Percentiles rank a stretch among this genome's conserved stretches.
Conservation (phyloP, 1,284 basidiomycete species). For the Peniophora sp. region DNA sequence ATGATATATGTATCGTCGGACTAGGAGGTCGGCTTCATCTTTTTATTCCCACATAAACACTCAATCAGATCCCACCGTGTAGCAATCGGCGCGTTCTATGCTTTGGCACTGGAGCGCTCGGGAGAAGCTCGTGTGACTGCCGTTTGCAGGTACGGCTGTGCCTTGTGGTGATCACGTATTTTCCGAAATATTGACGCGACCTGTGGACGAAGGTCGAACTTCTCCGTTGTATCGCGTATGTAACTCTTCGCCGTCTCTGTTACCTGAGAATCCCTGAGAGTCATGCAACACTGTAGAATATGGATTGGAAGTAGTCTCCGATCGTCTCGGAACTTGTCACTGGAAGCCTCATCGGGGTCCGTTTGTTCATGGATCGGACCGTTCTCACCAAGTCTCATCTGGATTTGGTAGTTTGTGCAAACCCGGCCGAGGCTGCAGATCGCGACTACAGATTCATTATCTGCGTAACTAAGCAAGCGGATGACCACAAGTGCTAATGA, state of each 20-base stretch:
- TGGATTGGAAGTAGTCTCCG: constrained; percentile 24
- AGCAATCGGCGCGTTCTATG: constrained; percentile 16
- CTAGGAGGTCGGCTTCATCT: constrained; percentile 12
- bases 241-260: background rate
- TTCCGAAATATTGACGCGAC: background rate
- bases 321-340: constrained; percentile 17
- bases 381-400: background rate
- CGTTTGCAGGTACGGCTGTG: constrained; percentile 11
- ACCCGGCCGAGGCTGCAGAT: constrained; percentile 24
- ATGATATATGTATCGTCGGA: constrained; percentile 15
- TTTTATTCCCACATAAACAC: too few relatives aligned
- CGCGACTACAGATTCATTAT: constrained; percentile 24
- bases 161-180: background rate
- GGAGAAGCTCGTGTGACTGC: constrained; percentile 16
- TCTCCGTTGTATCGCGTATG: constrained; percentile 19
- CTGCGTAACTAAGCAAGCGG: constrained; percentile 23
- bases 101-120: constrained; percentile 13
- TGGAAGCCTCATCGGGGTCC: constrained; percentile 28
- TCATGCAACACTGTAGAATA: constrained; percentile 15
- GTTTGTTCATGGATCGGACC: background rate
- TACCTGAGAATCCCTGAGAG: background rate
- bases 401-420: constrained; percentile 19
- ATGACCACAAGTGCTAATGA: background rate
- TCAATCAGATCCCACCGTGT: too few relatives aligned
- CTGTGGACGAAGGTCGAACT: constrained; percentile 21